These are phyloP conservation scores for Mortierella sp. DNA, from an alignment of 371 early-diverging fungal species.

Conservation along the genomic window DNA sequence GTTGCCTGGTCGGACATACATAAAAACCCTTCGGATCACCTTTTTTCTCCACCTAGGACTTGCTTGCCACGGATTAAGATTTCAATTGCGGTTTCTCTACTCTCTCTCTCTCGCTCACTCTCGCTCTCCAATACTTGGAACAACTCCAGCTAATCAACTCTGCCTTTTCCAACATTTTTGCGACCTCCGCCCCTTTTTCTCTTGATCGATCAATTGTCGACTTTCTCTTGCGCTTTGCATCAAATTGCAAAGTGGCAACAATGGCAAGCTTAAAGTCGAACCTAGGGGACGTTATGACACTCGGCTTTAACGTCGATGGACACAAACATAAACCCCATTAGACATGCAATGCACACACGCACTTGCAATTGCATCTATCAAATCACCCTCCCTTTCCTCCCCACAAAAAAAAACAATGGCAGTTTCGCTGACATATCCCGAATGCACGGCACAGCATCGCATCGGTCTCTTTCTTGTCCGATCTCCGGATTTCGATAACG, in stretches of 20 bases:
- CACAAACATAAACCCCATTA: neutral
- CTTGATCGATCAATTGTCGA: neutral
- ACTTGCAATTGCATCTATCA: too few relatives aligned
- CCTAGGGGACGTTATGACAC: too few relatives aligned
- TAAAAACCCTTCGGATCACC: neutral
- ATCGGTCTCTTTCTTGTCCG: neutral
- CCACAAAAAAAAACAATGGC: neutral
- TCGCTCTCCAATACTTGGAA: neutral
- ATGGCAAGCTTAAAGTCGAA: too few relatives aligned
- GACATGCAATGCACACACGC: slow-evolving; percentile 1
- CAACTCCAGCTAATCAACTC: too few relatives aligned
- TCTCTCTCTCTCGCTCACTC: neutral
- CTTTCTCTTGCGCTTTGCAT: too few relatives aligned
- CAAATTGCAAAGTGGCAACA: too few relatives aligned
- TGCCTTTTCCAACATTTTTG: too few relatives aligned
- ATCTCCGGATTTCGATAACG: neutral
- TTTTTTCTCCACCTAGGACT: neutral
- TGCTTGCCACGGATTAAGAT: neutral
- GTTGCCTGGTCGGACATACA: neutral
- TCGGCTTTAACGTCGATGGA: too few relatives aligned
- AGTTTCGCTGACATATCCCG: neutral
- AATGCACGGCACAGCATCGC: neutral
- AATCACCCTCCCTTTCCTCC: neutral
- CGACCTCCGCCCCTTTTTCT: neutral
- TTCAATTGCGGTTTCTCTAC: too few relatives aligned